phyloP scores from a whole-genome alignment of 106 monocot species.

The Platanthera guangdongensis region DNA sequence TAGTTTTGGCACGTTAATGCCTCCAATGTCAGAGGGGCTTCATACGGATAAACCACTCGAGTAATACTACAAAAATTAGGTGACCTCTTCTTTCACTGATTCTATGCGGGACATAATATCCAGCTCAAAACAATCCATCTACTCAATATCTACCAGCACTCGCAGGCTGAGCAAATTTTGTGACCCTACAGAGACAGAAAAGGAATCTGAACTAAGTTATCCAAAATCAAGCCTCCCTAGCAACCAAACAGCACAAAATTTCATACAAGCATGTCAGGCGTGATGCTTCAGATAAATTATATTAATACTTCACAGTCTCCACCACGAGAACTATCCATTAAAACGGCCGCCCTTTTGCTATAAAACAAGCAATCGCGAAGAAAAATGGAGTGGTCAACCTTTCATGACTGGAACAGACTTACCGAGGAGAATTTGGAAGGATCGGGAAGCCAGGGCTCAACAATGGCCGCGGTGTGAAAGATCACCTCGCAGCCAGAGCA shows the following conservation, averaged over 20 bases:
- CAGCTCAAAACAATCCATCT: too few relatives aligned
- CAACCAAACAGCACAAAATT: not conserved
- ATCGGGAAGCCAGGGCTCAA: constrained; percentile 86
- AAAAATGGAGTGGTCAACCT: not conserved
- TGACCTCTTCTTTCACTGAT: too few relatives aligned
- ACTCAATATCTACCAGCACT: too few relatives aligned
- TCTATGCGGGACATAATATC: too few relatives aligned
- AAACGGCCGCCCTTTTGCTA: not conserved
- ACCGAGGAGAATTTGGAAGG: constrained; percentile 66
- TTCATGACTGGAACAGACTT: not conserved
- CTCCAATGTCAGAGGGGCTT: too few relatives aligned
- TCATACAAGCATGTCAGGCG: not conserved
- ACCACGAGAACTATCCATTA: not conserved
- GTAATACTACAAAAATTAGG: too few relatives aligned
- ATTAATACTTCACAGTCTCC: not conserved
- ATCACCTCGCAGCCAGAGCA: constrained; percentile 58
- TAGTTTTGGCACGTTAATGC: too few relatives aligned
- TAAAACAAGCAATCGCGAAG: not conserved
- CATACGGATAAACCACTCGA: too few relatives aligned
- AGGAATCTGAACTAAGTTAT: not conserved
- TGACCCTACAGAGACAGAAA: not conserved
- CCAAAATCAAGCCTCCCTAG: not conserved
- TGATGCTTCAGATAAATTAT: not conserved
- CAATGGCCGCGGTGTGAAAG: constrained; percentile 74
- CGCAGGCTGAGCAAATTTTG: too few relatives aligned